Conservation (phyloP, 2,329 filamentous ascomycete species). For the Hirsutella rhossiliensis region DNA sequence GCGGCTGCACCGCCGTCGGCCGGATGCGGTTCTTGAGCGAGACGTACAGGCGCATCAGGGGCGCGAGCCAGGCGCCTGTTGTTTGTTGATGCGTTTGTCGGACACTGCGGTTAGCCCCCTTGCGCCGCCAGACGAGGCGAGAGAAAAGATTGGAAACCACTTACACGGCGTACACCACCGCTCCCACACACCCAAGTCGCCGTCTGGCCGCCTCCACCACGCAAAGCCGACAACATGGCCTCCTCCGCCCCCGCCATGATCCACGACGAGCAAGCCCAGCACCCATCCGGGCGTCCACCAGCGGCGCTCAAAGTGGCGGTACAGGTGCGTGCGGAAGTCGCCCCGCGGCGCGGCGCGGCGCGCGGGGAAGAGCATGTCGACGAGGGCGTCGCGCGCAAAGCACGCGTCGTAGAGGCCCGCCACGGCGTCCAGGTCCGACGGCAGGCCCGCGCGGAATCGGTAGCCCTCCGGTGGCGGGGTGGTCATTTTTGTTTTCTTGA, state of each 20-base stretch:
- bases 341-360: conserved; percentile 9
- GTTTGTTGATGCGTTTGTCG: too few species aligned
- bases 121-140: neutral
- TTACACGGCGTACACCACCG: conserved; percentile 20
- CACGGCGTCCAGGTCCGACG: conserved; percentile 15
- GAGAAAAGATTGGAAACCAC: conserved; percentile 2
- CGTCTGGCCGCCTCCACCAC: conserved; percentile 20
- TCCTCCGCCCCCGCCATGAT: conserved; percentile 2
- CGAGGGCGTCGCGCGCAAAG: conserved; percentile 16
- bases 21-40: conserved; percentile 13
- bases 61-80: conserved; percentile 19
- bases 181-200: conserved; percentile 14
- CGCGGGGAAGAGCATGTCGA: conserved; percentile 20
- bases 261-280: conserved; percentile 14
- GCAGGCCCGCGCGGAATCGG: conserved; percentile 17
- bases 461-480: neutral
- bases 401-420: conserved; percentile 15
- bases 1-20: conserved; percentile 10
- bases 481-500: neutral
- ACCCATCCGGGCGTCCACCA: conserved; percentile 21
- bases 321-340: conserved; percentile 9
- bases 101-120: too few species aligned
- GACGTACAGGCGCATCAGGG: conserved; percentile 12
- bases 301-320: conserved; percentile 16
- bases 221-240: conserved; percentile 17